Evolutionary conservation across 2,329 filamentous ascomycete genomes (phyloP).

Genomic region (Aspergillus versicolor): DNA sequence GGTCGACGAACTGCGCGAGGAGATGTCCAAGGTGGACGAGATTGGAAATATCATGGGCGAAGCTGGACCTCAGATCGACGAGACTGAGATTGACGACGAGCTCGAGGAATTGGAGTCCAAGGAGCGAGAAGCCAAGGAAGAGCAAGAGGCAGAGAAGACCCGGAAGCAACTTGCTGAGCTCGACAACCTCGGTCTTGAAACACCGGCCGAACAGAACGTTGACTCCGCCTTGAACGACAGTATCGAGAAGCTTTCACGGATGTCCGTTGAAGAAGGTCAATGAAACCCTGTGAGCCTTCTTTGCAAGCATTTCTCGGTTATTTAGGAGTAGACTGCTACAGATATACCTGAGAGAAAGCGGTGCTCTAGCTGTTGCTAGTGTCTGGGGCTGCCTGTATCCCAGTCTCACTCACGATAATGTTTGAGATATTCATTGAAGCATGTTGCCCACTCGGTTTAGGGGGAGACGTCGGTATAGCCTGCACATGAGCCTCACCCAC

Average conservation of each 20-base stretch:
- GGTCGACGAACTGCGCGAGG: conserved; percentile 71
- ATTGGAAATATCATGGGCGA: conserved; percentile 75
- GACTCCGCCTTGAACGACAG: conserved; percentile 38
- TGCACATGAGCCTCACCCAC: not conserved
- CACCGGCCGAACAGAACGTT: conserved; percentile 29
- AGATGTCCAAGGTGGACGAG: conserved; percentile 82
- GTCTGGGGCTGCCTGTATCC: conserved; percentile 5
- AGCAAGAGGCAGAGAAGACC: conserved; percentile 52
- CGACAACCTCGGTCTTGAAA: conserved; percentile 43
- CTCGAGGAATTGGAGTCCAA: conserved; percentile 71
- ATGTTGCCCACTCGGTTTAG: not conserved
- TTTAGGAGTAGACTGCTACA: not conserved
- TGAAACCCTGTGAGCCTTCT: conserved; percentile 1
- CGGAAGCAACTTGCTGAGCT: conserved; percentile 51
- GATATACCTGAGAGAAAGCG: not conserved
- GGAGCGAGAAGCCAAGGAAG: conserved; percentile 48
- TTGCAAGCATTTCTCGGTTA: not conserved
- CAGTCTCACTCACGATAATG: conserved; percentile 4
- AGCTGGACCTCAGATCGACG: conserved; percentile 62
- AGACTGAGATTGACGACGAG: conserved; percentile 83
- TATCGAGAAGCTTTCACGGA: conserved; percentile 40
- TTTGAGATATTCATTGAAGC: conserved; percentile 2
- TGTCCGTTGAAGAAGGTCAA: conserved; percentile 40
- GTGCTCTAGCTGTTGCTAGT: conserved; percentile 10
- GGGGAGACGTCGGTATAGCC: not conserved